These are phyloP conservation scores for Gonium pectorale DNA, from an alignment of 139 green algal species.

Conservation along the genomic window DNA sequence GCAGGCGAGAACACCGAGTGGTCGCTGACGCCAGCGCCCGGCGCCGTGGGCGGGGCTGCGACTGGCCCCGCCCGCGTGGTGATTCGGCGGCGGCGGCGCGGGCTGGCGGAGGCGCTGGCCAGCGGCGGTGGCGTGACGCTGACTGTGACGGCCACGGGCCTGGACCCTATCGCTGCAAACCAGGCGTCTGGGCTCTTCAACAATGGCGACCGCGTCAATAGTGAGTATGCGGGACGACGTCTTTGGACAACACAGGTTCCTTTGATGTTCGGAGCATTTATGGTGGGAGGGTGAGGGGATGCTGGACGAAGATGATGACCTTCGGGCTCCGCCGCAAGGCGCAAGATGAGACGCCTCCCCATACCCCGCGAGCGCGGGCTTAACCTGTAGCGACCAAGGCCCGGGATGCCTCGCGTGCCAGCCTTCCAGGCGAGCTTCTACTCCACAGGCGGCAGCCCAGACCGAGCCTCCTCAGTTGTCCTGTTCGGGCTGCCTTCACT, in stretches of 20 bases:
- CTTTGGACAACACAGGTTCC: neutral
- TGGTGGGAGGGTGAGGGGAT: neutral
- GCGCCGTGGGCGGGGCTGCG: neutral
- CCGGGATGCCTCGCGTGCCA: too few relatives aligned
- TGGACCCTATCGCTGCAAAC: slow-evolving; percentile 3
- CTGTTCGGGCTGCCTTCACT: too few relatives aligned
- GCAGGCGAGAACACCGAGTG: too few relatives aligned
- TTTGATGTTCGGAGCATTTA: too few relatives aligned
- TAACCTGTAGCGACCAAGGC: too few relatives aligned
- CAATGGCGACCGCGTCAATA: neutral
- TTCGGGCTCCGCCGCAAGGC: neutral
- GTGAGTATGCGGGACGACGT: neutral
- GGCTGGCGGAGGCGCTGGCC: neutral
- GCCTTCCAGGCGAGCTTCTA: too few relatives aligned
- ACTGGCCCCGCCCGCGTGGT: neutral
- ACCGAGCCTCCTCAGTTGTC: too few relatives aligned
- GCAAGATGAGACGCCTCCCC: neutral
- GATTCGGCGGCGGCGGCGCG: neutral
- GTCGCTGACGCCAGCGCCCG: neutral
- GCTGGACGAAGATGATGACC: neutral
- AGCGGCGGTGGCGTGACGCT: neutral
- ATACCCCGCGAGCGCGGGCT: neutral
- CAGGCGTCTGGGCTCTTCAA: slow-evolving; percentile 7
- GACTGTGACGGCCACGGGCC: neutral
- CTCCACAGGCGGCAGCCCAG: too few relatives aligned